Base-by-base conservation (phyloP, 2,329 filamentous ascomycete species). In the Apiospora pterosperma region DNA sequence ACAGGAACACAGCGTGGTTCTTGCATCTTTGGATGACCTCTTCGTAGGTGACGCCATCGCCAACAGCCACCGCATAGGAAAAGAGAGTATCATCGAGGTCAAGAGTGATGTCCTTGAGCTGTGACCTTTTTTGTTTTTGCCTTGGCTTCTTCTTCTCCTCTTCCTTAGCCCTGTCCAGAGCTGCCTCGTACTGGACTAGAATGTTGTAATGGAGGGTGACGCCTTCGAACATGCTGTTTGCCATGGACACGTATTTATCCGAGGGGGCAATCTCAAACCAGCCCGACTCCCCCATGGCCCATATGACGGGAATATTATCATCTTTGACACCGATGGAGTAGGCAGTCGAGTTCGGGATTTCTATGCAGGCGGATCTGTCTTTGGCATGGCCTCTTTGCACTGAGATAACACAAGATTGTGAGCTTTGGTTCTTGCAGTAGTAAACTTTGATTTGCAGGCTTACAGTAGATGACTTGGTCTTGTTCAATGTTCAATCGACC, bases 251-350 rank as follows among this genome's bases (percentile, higher is more conserved):
- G 73, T 92, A 93, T 2, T 77, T 74, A 11, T 79, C 72, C n/a
- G 84, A 79, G 1, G 91, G 89, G 36, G 79, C 79, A 48, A 93
- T 82, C 71, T 89, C 85, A 72, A 87, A 92, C 89, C 90, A 92
- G 55, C 89, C 90, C 14, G 88, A 84, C 63, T 80, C 75, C 41
- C 88, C 88, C 36, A 82, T 80, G 1, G 89, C 87, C 90, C 90
- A 93, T 36, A 91, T 79, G n/a, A 85, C 80, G 4, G 85, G 81
- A 21, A 81, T 79, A 0, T 82, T 82, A 61, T 85, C 82, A 16
- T 79, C 73, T 31, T 78, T 77, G 52, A 79, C 77, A 59, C 84
- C 85, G 36, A 90, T 86, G 14, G 88, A 85, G 70, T 85, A 88
- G 36, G 73, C 71, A 2, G 69, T 67, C 28, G 80, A 81, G 38